Conservation (phyloP, 768 basidiomycete species). For the Russula lepida region DNA sequence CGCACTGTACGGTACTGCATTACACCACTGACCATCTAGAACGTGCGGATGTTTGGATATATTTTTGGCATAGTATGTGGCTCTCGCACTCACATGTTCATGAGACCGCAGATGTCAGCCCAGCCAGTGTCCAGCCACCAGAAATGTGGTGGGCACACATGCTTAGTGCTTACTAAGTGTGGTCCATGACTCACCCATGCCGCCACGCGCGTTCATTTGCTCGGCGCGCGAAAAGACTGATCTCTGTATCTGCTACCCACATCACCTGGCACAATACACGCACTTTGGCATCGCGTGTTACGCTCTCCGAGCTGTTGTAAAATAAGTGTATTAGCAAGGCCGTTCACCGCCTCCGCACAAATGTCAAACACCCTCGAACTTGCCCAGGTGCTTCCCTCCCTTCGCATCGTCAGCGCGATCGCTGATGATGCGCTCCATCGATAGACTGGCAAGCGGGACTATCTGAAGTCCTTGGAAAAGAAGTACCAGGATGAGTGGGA, state of each 20-base stretch:
- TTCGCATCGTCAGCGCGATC: not conserved
- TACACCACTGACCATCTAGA: too few relatives aligned
- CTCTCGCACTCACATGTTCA: too few relatives aligned
- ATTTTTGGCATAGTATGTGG: too few relatives aligned
- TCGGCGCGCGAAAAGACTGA: not conserved
- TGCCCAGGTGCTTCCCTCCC: conserved; percentile 25
- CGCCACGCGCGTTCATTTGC: not conserved
- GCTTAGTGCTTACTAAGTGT: conserved; percentile 1
- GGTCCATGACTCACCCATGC: not conserved
- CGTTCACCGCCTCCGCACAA: not conserved
- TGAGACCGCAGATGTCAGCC: too few relatives aligned
- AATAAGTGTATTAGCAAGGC: conserved; percentile 19
- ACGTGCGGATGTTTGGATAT: too few relatives aligned
- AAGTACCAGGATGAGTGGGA: conserved; percentile 81
- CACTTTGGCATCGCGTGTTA: conserved; percentile 12
- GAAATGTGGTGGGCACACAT: not conserved
- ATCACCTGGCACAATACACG: conserved; percentile 11
- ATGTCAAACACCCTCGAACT: conserved; percentile 27
- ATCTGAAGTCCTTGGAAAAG: conserved; percentile 72
- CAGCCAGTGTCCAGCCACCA: too few relatives aligned
- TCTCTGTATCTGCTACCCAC: conserved; percentile 9
- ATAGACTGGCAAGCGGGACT: conserved; percentile 91
- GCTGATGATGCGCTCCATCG: conserved; percentile 3
- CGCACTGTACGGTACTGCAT: too few relatives aligned
- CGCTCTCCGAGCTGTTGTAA: conserved; percentile 21